A percentile compares a stretch with the other conserved stretches of the same genome.
These are phyloP conservation scores for Kluyveromyces dobzhanskii DNA, from an alignment of 805 yeast genomes.

Conservation along the genomic window DNA sequence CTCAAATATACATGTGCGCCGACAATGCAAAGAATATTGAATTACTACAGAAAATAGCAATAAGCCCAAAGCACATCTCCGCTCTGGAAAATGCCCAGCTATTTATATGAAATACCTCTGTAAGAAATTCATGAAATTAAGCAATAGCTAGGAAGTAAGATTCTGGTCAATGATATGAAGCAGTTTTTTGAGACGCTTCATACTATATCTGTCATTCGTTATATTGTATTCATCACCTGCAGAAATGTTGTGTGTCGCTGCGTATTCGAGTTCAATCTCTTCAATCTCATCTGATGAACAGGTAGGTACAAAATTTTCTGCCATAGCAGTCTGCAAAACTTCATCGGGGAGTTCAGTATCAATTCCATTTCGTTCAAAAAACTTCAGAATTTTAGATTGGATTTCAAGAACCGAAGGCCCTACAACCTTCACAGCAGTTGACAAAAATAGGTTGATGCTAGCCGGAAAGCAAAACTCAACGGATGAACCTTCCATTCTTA, in stretches of 20 bases:
- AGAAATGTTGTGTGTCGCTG: too few relatives aligned
- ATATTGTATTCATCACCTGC: too few relatives aligned
- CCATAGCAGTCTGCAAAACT: neutral
- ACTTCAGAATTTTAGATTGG: neutral
- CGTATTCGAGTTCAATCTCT: too few relatives aligned
- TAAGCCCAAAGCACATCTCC: too few relatives aligned
- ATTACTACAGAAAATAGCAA: neutral
- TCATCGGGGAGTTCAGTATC: neutral
- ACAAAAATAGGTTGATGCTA: neutral
- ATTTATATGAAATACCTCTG: too few relatives aligned
- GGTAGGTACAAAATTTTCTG: neutral
- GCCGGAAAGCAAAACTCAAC: neutral
- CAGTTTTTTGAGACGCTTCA: too few relatives aligned
- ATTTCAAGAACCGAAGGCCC: neutral
- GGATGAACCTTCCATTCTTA: neutral
- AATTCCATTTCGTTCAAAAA: neutral
- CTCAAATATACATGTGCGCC: slow-evolving; percentile 13
- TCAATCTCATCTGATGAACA: too few relatives aligned
- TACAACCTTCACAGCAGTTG: neutral
- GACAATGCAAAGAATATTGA: neutral
- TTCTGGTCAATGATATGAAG: too few relatives aligned
- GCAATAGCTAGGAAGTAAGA: too few relatives aligned
- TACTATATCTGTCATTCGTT: too few relatives aligned
- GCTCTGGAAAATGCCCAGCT: too few relatives aligned
- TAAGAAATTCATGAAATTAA: too few relatives aligned